A percentile compares a stretch with the other conserved stretches of the same genome.
These are phyloP conservation scores for Curvularia sp. DNA, from an alignment of 2,329 filamentous ascomycete genomes.

Conservation along the genomic window DNA sequence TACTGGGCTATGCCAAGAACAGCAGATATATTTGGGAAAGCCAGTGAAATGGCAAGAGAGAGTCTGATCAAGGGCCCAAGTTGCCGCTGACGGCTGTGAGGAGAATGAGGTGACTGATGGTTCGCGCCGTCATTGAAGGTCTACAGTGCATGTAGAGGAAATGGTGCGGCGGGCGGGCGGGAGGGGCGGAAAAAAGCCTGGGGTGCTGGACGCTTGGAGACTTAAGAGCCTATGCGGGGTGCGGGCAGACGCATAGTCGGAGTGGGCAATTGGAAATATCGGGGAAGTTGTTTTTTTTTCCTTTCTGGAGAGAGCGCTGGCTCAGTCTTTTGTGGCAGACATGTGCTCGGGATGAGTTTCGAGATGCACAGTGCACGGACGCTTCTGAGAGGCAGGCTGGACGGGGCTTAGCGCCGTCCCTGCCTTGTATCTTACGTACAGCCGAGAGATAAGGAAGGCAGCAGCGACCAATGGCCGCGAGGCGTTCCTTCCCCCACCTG, in stretches of 20 bases:
- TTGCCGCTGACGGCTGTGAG: constrained; percentile 52
- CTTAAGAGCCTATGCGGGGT: constrained; percentile 35
- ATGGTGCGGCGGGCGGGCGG: constrained; percentile 20
- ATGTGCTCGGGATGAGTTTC: constrained; percentile 40
- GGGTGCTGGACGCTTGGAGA: constrained; percentile 22
- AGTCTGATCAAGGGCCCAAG: constrained; percentile 40
- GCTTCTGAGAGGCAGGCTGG: constrained; percentile 12
- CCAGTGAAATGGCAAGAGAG: constrained; percentile 18
- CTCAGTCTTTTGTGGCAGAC: constrained; percentile 44
- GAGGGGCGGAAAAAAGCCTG: constrained; percentile 24
- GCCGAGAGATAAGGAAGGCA: constrained; percentile 40
- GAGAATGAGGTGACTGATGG: constrained; percentile 53
- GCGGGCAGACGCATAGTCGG: constrained; percentile 32
- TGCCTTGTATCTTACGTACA: constrained; percentile 20
- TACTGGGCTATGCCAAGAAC: constrained; percentile 35
- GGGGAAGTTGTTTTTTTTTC: constrained; percentile 10
- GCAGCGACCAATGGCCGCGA: constrained; percentile 31
- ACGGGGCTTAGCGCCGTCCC: constrained; percentile 22
- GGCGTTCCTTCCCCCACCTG: constrained; percentile 32
- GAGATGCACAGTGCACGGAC: constrained; percentile 18
- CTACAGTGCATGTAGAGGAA: constrained; percentile 22
- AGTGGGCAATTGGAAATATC: constrained; percentile 24
- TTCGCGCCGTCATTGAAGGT: constrained; percentile 54
- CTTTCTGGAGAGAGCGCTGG: constrained; percentile 30
- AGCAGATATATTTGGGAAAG: constrained; percentile 35